These are phyloP conservation scores for Datura wrightii DNA, from an alignment of 257 asterid species.

Conservation along the genomic window DNA sequence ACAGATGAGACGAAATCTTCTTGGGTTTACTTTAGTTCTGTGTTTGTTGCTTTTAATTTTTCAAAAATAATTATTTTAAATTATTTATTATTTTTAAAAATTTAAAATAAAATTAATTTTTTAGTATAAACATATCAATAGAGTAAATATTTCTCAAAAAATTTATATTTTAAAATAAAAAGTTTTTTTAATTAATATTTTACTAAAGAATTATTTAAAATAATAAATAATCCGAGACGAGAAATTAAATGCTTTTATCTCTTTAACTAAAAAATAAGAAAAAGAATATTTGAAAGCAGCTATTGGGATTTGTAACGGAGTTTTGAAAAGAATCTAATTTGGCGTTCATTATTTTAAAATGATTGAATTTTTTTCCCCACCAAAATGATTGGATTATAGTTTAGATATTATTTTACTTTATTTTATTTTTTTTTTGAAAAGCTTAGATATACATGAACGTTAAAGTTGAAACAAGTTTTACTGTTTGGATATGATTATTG, in stretches of 20 bases:
- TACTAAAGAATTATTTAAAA: too few species aligned
- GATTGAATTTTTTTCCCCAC: neutral
- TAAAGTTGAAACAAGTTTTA: slow-evolving; percentile 1
- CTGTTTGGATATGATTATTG: slow-evolving; percentile 20
- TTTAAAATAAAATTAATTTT: too few species aligned
- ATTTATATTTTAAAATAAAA: too few species aligned
- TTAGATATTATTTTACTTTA: too few species aligned
- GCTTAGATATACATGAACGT: neutral
- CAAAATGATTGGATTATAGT: neutral
- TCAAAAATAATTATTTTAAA: too few species aligned
- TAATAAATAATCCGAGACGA: too few species aligned
- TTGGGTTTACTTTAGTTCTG: neutral
- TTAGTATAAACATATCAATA: too few species aligned
- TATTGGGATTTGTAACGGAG: neutral
- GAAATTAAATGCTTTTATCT: neutral
- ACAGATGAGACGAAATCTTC: slow-evolving; percentile 28
- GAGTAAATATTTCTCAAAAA: too few species aligned
- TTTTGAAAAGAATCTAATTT: neutral
- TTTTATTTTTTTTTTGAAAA: too few species aligned
- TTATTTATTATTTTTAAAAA: too few species aligned
- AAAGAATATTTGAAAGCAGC: slow-evolving; percentile 12
- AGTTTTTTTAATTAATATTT: too few species aligned
- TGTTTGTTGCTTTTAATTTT: neutral
- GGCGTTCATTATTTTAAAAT: slow-evolving; percentile 2
- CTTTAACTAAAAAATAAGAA: neutral